These are phyloP conservation scores for Hypoxylon cercidicola DNA, from an alignment of 495 filamentous ascomycete genomes.

Conservation along the genomic window DNA sequence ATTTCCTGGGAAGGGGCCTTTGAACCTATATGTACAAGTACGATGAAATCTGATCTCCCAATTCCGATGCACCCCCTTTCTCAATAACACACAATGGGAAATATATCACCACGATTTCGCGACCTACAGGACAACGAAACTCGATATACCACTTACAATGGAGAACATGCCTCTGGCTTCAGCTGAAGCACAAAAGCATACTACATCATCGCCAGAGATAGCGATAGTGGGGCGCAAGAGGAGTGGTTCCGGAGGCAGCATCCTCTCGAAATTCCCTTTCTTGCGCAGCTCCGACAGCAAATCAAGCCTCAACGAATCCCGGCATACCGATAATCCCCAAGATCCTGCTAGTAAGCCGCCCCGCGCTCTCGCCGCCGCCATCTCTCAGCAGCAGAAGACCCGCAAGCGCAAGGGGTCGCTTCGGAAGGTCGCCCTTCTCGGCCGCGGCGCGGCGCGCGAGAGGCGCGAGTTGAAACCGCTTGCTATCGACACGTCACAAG, in stretches of 20 bases:
- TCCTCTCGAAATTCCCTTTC: conserved; percentile 70
- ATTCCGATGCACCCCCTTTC: conserved; percentile 13
- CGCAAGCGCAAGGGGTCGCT: conserved; percentile 81
- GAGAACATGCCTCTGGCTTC: conserved; percentile 30
- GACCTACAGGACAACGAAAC: conserved; percentile 29
- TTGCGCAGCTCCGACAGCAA: conserved; percentile 62
- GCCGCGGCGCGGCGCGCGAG: conserved; percentile 71
- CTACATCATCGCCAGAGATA: conserved; percentile 34
- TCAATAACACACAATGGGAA: conserved; percentile 40
- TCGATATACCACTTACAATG: conserved; percentile 39
- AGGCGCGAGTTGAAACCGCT: conserved; percentile 59
- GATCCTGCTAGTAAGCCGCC: conserved; percentile 48
- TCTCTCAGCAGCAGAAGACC: conserved; percentile 74
- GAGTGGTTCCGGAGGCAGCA: conserved; percentile 69
- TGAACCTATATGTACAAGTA: conserved; percentile 16
- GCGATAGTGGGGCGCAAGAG: conserved; percentile 64
- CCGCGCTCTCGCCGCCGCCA: conserved; percentile 54
- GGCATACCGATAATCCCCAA: conserved; percentile 48
- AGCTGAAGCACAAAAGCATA: conserved; percentile 29
- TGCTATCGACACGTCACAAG: conserved; percentile 55
- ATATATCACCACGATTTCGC: conserved; percentile 22
- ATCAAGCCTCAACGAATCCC: conserved; percentile 53
- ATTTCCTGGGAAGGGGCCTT: conserved; percentile 1
- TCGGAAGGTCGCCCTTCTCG: conserved; percentile 81
- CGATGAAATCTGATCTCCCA: conserved; percentile 7